Conservation (phyloP, 2,329 filamentous ascomycete genomes). For the Ascochyta fabae region DNA sequence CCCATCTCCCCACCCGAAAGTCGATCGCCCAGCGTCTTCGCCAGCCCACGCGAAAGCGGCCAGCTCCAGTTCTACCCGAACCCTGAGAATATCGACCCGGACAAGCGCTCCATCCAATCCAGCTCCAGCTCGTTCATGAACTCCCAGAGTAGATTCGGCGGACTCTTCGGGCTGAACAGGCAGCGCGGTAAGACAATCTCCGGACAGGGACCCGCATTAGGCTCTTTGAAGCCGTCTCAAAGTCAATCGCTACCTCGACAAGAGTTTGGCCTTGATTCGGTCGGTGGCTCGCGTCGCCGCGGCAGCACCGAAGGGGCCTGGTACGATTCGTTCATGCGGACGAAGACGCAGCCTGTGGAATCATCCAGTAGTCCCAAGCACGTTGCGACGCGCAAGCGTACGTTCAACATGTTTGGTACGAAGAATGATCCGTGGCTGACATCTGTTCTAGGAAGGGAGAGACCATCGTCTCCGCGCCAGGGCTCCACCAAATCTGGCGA, state of each 20-base stretch:
- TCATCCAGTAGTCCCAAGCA: constrained; percentile 46
- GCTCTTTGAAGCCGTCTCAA: constrained; percentile 72
- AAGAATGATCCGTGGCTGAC: constrained; percentile 59
- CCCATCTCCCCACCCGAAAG: constrained; percentile 52
- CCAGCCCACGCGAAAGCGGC: constrained; percentile 56
- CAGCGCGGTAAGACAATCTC: constrained; percentile 66
- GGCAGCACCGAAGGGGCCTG: constrained; percentile 61
- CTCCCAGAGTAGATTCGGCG: constrained; percentile 61
- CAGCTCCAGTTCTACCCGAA: constrained; percentile 51
- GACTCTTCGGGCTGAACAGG: constrained; percentile 66
- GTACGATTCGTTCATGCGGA: constrained; percentile 60
- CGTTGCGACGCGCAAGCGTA: constrained; percentile 52
- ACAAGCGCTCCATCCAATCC: constrained; percentile 55
- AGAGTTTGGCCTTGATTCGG: constrained; percentile 56
- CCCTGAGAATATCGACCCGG: constrained; percentile 53
- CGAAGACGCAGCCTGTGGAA: constrained; percentile 43
- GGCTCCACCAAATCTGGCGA: constrained; percentile 68
- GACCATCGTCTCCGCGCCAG: constrained; percentile 64
- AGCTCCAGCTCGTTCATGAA: constrained; percentile 58
- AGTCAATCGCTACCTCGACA: constrained; percentile 78
- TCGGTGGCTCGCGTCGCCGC: constrained; percentile 60
- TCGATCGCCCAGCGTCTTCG: constrained; percentile 54
- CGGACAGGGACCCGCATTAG: constrained; percentile 69
- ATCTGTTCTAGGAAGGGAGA: constrained; percentile 50
- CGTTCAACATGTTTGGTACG: constrained; percentile 59